Base-by-base conservation (phyloP, 169 alveolate genomes). In the Fabrea salina region DNA sequence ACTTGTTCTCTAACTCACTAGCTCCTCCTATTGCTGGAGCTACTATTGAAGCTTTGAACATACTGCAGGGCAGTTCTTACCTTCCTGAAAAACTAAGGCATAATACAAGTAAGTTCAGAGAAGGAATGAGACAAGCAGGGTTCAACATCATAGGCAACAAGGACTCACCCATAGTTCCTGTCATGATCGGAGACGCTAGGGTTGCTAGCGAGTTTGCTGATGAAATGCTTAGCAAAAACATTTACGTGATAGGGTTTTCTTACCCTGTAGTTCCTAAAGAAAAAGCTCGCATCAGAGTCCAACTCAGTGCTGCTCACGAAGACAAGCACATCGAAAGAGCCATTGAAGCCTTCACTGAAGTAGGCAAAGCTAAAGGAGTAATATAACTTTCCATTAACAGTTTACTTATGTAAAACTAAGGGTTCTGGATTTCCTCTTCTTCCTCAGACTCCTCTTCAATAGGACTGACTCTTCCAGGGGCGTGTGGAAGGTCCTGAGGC, bases 1-100 rank as follows among this genome's bases (percentile, higher is more conserved):
- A 87, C 51, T 72, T 90, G 27, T 90, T 90, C 67, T 74, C 87
- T 1, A 90, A 89, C 43, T 75, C 93, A 6, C 57, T 90, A 5
- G 92, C 95, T 1, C 95, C 95, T 1, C 71, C 86, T 8, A 85
- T 87, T 19, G 87, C 70, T 6, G 94, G 89, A 27, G 93, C 83
- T 0, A 47, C 89, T 5, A 25, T 59, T 22, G 83, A 57, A 16
- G 86, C 71, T 19, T 49, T 85, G 16, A 54, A 78, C 4, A 47
- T 67, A 54, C 59, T 88, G 19, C 47, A 53, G n/a, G 44, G 40
- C 47, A 30, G 70, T 47, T 49, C 39, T n/a, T 19, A 22, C 5
- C 61, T 79, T 5, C 39, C 50, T 19, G 82, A 47, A n/a, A 35
- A 33, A 39, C 86, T 80, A 7, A 39, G 33, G 41, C 43, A 75